Evolutionary conservation across 2,329 filamentous ascomycete species (phyloP), one percentile per base, ranked within the genome.

Genomic region (Colletotrichum kahawae): DNA sequence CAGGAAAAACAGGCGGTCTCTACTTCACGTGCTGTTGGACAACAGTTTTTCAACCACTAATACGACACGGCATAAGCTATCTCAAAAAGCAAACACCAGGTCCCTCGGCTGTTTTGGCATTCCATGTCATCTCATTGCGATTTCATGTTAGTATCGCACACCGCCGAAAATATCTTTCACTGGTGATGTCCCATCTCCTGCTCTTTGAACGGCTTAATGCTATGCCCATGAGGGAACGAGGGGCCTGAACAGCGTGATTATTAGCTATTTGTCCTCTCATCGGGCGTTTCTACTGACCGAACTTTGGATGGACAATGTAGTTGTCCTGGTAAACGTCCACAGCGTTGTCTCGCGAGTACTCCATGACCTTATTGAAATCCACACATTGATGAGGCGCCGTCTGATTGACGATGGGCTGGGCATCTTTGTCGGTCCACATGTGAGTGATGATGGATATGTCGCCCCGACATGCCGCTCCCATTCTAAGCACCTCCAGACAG

Each of bases 381-480:
- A 76, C 14, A n/a, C 74, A 76, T 18, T 76, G 74, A 14, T 76
- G 74, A 7, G 74, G 74, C 31, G 74, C 74, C 9, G 74, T 76
- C 24, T 76, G 74, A 31, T 76, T 76, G 29, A 76, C 74, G 24
- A 76, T 76, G 9, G 70, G 74, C 12, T 74, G 71, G 14, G 74
- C 65, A 27, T 76, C 71, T 24, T 74, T 70, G 34, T 76, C 74
- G n/a, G 70, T 70, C 74, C 74, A 76, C 74, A 76, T 76, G 36
- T 76, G 74, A 6, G 74, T 76, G 36, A 76, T 74, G 54, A 76
- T 76, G 34, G 74, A 76, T 31, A 76, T 57, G 18, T 76, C 74
- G 9, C 74, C 74, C 8, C 74, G 74, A 24, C 74, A 76, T 2
- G 70, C 51, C n/a, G 74, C 70, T 27, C 74, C 74, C 74, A 76